Evolutionary conservation across 2,329 filamentous ascomycete genomes (phyloP), one percentile per base, ranked within the genome.

Genomic region (Ophiostoma pallidulum): DNA sequence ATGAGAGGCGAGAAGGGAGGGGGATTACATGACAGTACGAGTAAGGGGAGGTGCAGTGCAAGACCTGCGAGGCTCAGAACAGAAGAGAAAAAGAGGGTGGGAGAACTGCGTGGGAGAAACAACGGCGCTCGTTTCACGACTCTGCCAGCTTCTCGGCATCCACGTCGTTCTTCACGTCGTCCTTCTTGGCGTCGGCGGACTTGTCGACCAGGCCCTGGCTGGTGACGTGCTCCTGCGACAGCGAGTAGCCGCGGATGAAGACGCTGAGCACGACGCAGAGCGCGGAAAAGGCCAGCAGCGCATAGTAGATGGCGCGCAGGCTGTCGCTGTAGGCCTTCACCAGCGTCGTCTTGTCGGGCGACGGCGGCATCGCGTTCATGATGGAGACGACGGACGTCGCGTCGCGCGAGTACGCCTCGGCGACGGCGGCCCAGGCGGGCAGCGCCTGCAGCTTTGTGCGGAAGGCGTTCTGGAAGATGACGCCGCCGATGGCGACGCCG

Each of bases 341-440:
- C 20, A 56, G 44, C 20, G 22, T 14, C 3, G 64, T 62, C 56
- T 70, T 75, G 60, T 43, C 67, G 68, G 8, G 59, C 61, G 4
- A 20, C 19, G 43, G 12, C 3, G 67, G 64, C 68, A 79, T 74
- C 1, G 55, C 53, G 54, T 72, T 69, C 57, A 81, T 74, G 42
- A 78, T 62, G 51, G 73, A 64, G 0, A 80, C 74, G n/a, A 80
- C 33, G 59, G 0, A 41, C 1, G 75, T 73, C 0, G 77, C 74
- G 57, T 82, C 75, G 46, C 67, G 66, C n/a, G 74, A 73, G 54
- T 75, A 75, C 22, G 66, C 65, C 40, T 68, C 59, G 48, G 53
- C 65, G 2, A 46, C n/a, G 16, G 4, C 9, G 12, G 52, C 45
- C 37, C 53, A 50, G 14, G 38, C 49, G 13, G 53, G 52, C 14